Base-by-base conservation (phyloP, 164 flowering plant species). In the Magnolia kwangsiensis region DNA sequence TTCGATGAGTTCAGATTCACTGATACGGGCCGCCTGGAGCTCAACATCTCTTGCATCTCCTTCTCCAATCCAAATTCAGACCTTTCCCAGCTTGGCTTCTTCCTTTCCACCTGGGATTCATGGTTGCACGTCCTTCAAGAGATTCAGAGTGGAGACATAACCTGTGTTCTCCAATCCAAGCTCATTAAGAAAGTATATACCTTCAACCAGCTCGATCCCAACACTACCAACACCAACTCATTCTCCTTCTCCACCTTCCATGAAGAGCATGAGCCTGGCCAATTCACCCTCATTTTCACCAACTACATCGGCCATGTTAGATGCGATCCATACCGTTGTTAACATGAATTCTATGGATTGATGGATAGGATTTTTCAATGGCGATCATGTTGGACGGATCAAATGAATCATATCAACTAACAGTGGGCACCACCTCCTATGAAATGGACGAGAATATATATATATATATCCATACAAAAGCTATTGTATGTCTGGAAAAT, bases 1-100 rank as follows among this genome's bases (percentile, higher is more conserved):
- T 88, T 96, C 83, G 97, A 91, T 77, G 92, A 90, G 74, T 92
- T 92, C 85, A 98, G 99, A 0, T 96, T 92, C 92, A 89, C 97
- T 29, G 91, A 86, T 83, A 63, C 74, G 14, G 98, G 99, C 58
- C 88, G 82, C 10, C 89, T 94, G 71, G 93, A 90, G 76, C 96
- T 94, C 82, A 85, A 85, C 79, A 87, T 90, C 79, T 80, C 96
- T 14, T 67, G 78, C 14, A 81, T 93, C 88, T 65, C 80, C 31
- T 74, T 89, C 79, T 85, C 95, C 8, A 81, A 55, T 63, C 85
- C 87, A 49, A 83, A 82, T 1, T 77, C 78, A 20, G 92, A 90
- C 27, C 86, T 83, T 71, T 79, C 88, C 67, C 80, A 76, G 63
- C 51, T 96, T 23, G 99, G 99, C 0, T 96, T 96, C 90, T 94